Conservation (phyloP, 2,329 filamentous ascomycete genomes). For the Xylariaceae sp. region DNA sequence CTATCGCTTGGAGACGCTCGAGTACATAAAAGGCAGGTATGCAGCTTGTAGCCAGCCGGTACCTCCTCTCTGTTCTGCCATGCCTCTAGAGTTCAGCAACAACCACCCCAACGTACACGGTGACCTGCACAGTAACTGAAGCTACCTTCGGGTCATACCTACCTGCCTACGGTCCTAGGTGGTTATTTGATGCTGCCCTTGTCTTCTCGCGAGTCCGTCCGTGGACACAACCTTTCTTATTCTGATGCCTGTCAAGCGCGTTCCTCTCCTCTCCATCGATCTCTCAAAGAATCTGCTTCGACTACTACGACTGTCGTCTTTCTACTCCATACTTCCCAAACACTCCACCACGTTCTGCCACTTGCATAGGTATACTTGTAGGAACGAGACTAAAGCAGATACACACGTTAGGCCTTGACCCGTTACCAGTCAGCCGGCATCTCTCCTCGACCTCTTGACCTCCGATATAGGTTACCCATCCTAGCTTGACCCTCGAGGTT, state of each 20-base stretch:
- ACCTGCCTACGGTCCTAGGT: too few species aligned
- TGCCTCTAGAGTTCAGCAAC: not conserved
- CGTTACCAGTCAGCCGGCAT: not conserved
- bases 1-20: too few species aligned
- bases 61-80: not conserved
- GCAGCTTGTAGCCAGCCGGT: not conserved
- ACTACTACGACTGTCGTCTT: too few species aligned
- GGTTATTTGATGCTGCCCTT: not conserved
- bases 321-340: too few species aligned
- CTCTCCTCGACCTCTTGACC: not conserved
- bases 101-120: too few species aligned
- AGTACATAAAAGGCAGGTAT: not conserved
- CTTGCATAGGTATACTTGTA: not conserved
- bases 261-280: too few species aligned
- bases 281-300: too few species aligned
- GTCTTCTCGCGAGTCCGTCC: not conserved
- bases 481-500: constrained; percentile 9
- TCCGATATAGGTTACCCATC: constrained; percentile 10
- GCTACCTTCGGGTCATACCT: too few species aligned
- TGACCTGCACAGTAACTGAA: too few species aligned
- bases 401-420: not conserved
- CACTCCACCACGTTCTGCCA: too few species aligned
- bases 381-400: not conserved
- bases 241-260: too few species aligned
- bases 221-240: not conserved